Percentiles rank a stretch among this genome's conserved stretches.
These are phyloP conservation scores for Coniochaeta prunicola DNA, from an alignment of 2,329 filamentous ascomycete genomes.

Conservation along the genomic window DNA sequence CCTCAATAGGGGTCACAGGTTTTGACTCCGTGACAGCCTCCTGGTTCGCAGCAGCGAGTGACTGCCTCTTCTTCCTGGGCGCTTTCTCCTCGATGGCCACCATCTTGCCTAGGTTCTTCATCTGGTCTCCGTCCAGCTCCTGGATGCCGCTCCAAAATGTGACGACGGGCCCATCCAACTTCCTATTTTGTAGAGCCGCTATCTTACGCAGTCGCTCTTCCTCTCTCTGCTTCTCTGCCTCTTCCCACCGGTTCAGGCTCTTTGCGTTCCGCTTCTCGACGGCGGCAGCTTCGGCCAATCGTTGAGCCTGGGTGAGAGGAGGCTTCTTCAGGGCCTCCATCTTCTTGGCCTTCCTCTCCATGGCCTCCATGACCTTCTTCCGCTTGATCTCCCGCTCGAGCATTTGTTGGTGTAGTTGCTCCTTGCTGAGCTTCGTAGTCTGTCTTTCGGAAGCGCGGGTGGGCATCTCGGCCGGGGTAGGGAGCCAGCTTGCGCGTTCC, in stretches of 20 bases:
- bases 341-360: constrained; percentile 62
- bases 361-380: constrained; percentile 60
- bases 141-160: constrained; percentile 92
- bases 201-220: constrained; percentile 77
- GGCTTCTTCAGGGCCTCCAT: constrained; percentile 70
- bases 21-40: constrained; percentile 5
- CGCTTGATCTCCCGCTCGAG: constrained; percentile 64
- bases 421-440: constrained; percentile 52
- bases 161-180: constrained; percentile 80
- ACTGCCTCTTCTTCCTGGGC: constrained; percentile 41
- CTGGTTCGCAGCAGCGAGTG: constrained; percentile 21
- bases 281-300: constrained; percentile 71
- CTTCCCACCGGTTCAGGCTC: constrained; percentile 89
- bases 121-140: constrained; percentile 68
- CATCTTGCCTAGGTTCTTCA: constrained; percentile 62
- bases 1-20: neutral
- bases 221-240: constrained; percentile 80
- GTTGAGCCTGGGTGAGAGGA: constrained; percentile 79
- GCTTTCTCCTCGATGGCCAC: constrained; percentile 56
- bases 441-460: constrained; percentile 51
- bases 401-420: constrained; percentile 63
- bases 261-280: constrained; percentile 84
- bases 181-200: constrained; percentile 80
- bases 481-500: constrained; percentile 52
- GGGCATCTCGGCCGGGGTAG: constrained; percentile 44